Evolutionary conservation across 75 land plant species (phyloP).

Genomic region (Selaginella tamariscina): DNA sequence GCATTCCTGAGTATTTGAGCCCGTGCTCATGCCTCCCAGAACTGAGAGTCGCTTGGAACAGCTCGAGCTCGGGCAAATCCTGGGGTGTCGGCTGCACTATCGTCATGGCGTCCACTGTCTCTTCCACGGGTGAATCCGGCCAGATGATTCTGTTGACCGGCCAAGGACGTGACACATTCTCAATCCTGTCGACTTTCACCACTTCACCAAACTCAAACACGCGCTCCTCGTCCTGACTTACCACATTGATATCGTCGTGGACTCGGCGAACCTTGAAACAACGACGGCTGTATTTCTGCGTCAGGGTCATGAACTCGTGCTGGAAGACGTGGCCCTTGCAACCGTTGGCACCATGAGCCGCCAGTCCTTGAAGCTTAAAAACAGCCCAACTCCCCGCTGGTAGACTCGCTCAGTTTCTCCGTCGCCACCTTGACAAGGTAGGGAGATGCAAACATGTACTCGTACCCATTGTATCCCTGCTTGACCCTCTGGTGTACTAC

Average conservation of each 20-base stretch:
- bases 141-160: constrained; percentile 1
- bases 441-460: constrained; percentile 3
- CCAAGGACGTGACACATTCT: constrained; percentile 3
- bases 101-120: constrained; percentile 4
- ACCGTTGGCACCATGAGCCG: neutral
- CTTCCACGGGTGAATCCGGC: constrained; percentile 2
- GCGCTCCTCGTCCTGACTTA: constrained; percentile 1
- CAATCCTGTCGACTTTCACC: constrained; percentile 1
- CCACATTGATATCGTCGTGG: constrained; percentile 3
- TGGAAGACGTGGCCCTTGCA: constrained; percentile 4
- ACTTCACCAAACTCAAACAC: constrained; percentile 1
- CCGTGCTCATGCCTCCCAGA: constrained; percentile 2
- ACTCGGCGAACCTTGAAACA: constrained; percentile 3
- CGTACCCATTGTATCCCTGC: constrained; percentile 1
- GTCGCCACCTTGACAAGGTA: constrained; percentile 1
- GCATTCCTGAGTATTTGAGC: neutral
- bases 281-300: constrained; percentile 3
- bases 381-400: constrained; percentile 4
- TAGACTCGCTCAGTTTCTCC: neutral
- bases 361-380: constrained; percentile 3
- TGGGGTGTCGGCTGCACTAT: constrained; percentile 4
- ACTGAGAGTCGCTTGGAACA: constrained; percentile 3
- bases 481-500: constrained; percentile 3
- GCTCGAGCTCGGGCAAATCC: constrained; percentile 4
- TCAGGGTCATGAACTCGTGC: constrained; percentile 3